Conservation (phyloP, 345 rosid species). For the Hibiscus tridactylites region DNA sequence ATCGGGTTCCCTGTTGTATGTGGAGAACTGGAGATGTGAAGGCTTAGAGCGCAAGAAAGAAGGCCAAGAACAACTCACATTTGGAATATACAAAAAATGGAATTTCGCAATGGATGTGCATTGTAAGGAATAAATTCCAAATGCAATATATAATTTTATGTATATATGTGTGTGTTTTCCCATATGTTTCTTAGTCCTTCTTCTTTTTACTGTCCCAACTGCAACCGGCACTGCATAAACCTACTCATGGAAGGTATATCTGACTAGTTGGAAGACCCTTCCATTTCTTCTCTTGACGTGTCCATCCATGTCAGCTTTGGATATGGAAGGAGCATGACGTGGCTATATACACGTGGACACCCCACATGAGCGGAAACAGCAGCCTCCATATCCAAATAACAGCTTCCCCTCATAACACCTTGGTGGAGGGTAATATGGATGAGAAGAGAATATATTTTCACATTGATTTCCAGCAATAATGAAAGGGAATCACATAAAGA, state of each 20-base stretch:
- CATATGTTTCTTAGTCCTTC: slow-evolving; percentile 21
- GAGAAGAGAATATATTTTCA: slow-evolving; percentile 34
- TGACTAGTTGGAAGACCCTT: slow-evolving; percentile 18
- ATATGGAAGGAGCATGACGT: slow-evolving; percentile 9
- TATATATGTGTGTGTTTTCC: neutral
- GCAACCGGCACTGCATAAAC: slow-evolving; percentile 29
- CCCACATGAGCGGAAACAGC: neutral
- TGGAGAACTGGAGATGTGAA: neutral
- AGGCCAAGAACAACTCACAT: neutral
- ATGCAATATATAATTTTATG: neutral
- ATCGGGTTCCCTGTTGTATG: neutral
- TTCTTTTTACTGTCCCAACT: slow-evolving; percentile 29
- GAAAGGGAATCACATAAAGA: slow-evolving; percentile 37
- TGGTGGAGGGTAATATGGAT: slow-evolving; percentile 9
- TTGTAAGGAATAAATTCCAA: slow-evolving; percentile 56
- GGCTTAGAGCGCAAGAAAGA: neutral
- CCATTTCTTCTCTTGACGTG: neutral
- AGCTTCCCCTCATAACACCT: slow-evolving; percentile 30
- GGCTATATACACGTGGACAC: neutral
- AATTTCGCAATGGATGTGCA: slow-evolving; percentile 37
- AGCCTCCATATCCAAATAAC: slow-evolving; percentile 12
- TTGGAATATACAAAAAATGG: too few relatives aligned
- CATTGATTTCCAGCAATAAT: slow-evolving; percentile 40
- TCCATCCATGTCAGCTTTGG: neutral
- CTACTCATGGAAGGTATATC: slow-evolving; percentile 37